Evolutionary conservation across 768 basidiomycete species (phyloP), one percentile per base, ranked within the genome.

Genomic region (Boletus coccyginus): DNA sequence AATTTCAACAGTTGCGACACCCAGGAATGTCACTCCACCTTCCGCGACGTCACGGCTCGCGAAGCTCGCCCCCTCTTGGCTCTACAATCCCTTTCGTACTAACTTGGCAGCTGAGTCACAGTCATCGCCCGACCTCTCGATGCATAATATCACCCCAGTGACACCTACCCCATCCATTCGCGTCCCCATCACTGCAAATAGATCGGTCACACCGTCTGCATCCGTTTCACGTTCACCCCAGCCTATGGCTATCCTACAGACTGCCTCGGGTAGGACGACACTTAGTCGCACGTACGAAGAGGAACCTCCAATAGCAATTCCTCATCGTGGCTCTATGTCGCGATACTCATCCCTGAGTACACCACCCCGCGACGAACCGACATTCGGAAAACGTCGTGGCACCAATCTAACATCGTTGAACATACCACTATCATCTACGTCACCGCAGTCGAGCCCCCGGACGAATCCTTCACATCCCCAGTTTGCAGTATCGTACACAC

Each of bases 51-150:
- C 68, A 7, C 79, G 77, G 29, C 66, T 72, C 12, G 84, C 88
- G 3, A 88, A 84, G 63, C 77, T 90, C 40, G 76, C 88, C 1
- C 82, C 89, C 2, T 78, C 86, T n/a, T 92, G 90, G 90, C 70
- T 92, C 12, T 87, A 90, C 70, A 88, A 85, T 63, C 81, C 86
- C 7, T 92, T 92, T 69, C 77, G 88, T 35, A 84, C 80, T 55
- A 80, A 76, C 1, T 76, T 48, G 57, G 40, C 80, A 8, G 82
- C 80, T 59, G 86, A 89, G 66, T 79, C 87, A 2, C 65, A 69
- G 46, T 24, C 46, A 43, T 84, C 87, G 60, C 84, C 83, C 2
- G 79, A 80, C 3, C 42, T 46, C 7, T 72, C 80, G 14, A 74
- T 82, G 7, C 78, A 79, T 5, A 76, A 75, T 8, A 57, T 51